phyloP scores from a whole-genome alignment of 495 filamentous ascomycete species.

The Lasiosphaeria miniovina region DNA sequence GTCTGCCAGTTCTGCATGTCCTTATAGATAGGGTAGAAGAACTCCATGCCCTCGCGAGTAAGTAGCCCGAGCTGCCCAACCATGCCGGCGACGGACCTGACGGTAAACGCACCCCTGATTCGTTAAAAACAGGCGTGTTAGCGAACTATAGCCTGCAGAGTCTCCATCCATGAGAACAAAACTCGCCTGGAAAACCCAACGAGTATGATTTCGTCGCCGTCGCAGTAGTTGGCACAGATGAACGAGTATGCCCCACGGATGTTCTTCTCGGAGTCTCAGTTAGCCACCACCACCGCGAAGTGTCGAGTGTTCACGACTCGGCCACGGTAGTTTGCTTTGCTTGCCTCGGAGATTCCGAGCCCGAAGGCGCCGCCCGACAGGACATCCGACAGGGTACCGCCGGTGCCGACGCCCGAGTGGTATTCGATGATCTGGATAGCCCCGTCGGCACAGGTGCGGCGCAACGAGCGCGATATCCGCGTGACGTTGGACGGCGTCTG shows the following conservation, averaged over 20 bases:
- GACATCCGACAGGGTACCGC: slow-evolving; percentile 40
- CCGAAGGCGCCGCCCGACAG: slow-evolving; percentile 52
- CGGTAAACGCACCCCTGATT: slow-evolving; percentile 64
- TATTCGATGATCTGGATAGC: slow-evolving; percentile 48
- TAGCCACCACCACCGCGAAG: slow-evolving; percentile 9
- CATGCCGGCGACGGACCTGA: slow-evolving; percentile 60
- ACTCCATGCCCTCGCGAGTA: slow-evolving; percentile 60
- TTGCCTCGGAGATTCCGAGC: slow-evolving; percentile 35
- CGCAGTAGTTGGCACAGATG: slow-evolving; percentile 62
- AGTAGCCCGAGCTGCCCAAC: slow-evolving; percentile 61
- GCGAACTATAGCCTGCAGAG: background rate
- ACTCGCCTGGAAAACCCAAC: slow-evolving; percentile 59
- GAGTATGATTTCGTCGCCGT: slow-evolving; percentile 67
- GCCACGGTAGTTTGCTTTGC: background rate
- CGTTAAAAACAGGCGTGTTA: background rate
- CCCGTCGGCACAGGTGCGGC: slow-evolving; percentile 35
- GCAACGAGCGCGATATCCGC: slow-evolving; percentile 43
- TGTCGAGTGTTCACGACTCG: too few species aligned
- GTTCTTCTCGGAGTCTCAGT: slow-evolving; percentile 36
- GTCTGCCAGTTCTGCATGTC: slow-evolving; percentile 59
- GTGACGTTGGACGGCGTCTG: slow-evolving; percentile 51
- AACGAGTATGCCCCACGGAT: slow-evolving; percentile 67
- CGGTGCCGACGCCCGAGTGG: slow-evolving; percentile 49
- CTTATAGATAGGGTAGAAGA: slow-evolving; percentile 61
- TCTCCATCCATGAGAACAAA: background rate